Evolutionary conservation across 768 basidiomycete species (phyloP), one percentile per base, ranked within the genome.

Genomic region (Trametes cinnabarina): DNA sequence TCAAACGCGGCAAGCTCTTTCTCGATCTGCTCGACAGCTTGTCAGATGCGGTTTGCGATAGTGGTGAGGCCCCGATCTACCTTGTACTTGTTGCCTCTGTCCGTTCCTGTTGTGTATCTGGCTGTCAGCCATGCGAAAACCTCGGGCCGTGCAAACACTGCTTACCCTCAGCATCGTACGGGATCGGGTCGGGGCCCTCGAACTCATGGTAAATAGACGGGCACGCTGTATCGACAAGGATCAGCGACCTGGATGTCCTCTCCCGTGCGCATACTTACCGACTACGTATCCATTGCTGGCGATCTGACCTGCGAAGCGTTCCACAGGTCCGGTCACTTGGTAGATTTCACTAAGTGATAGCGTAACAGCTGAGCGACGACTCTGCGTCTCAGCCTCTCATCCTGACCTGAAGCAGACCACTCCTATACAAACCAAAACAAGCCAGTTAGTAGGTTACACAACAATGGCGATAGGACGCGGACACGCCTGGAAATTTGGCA

Each of bases 261-360:
- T 26, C 1, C 40, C 47, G 25, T 4, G 26, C 34, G 26, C 20
- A 8, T 9, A 69, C 86, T 26, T 52, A 89, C 91, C 91, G 11
- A 91, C 90, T 46, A 93, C 82, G 63, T 82, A 92, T 62, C 92
- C 92, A 28, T 92, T 87, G 60, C 88, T 91, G 9, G 92, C 92
- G 63, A 94, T 92, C 73, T 90, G 88, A 14, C 88, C 86, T 0
- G 89, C 90, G 68, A 91, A 93, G 48, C 94, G 84, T 70, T 95
- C 94, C n/a, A 96, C 94, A 34, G 94, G 94, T 0, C 93, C 93
- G n/a, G 92, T 95, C 2, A 95, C 93, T 71, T 92, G 91, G 69
- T 97, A 98, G 53, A 98, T 98, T 75, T 96, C 94, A 66, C 92
- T 94, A 66, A 35, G 20, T 40, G 17, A 20, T 17, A 32, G 50